Percentiles rank a stretch among this genome's conserved stretches.
phyloP scores from a whole-genome alignment of 2,329 filamentous ascomycete genomes.

The Fusarium kyushuense region DNA sequence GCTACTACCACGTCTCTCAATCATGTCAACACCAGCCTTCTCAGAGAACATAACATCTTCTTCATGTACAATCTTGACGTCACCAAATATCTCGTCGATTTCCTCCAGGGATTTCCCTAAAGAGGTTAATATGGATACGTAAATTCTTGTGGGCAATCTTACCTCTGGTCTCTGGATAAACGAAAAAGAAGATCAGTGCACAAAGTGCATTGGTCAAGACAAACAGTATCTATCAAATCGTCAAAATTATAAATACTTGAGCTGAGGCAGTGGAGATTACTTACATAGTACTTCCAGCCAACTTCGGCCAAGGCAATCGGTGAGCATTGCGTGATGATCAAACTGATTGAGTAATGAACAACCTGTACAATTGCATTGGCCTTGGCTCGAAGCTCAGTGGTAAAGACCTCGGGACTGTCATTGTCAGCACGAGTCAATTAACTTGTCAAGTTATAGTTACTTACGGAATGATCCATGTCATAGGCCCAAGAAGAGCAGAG shows the following conservation, averaged over 20 bases:
- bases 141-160: not conserved
- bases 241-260: accelerated
- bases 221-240: conserved; percentile 52
- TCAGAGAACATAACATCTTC: conserved; percentile 42
- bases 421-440: accelerated
- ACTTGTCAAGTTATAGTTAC: conserved; percentile 31
- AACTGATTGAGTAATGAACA: conserved; percentile 56
- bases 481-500: conserved; percentile 55
- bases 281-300: conserved; percentile 58
- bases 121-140: conserved; percentile 8
- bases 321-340: conserved; percentile 57
- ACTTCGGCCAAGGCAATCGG: conserved; percentile 55
- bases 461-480: conserved; percentile 59
- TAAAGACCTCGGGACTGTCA: conserved; percentile 56
- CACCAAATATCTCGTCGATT: conserved; percentile 57
- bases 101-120: conserved; percentile 56
- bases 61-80: conserved; percentile 49
- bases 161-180: conserved; percentile 56
- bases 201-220: conserved; percentile 55
- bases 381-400: conserved; percentile 56
- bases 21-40: conserved; percentile 22
- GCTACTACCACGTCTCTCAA: not conserved
- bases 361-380: conserved; percentile 57
- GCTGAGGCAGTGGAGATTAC: not conserved
- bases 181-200: conserved; percentile 51